Percentiles rank a stretch among this genome's conserved stretches.
Evolutionary conservation across 2,329 filamentous ascomycete species (phyloP).

Genomic region (Sporothrix pseudoabietina): DNA sequence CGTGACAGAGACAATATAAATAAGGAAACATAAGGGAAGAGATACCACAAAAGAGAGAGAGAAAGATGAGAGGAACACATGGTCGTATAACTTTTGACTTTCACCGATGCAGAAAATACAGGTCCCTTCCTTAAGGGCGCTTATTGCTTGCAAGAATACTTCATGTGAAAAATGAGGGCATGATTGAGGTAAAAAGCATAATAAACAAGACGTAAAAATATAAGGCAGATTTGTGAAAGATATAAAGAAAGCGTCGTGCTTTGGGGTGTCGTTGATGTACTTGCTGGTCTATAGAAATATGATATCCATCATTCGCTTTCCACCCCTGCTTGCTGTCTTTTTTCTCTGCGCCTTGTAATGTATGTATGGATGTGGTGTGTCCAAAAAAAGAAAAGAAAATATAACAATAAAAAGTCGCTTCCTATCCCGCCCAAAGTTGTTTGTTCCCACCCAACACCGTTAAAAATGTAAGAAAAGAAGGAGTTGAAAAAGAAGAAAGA

Average conservation of each 20-base stretch:
- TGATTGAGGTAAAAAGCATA: neutral
- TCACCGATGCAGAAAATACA: constrained; percentile 27
- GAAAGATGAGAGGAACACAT: neutral
- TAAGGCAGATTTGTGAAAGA: neutral
- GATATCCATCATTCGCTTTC: constrained; percentile 1
- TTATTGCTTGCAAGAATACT: neutral
- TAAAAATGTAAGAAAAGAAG: neutral
- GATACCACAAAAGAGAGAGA: neutral
- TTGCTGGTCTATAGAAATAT: neutral
- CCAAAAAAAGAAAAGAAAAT: neutral
- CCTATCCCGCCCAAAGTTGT: neutral
- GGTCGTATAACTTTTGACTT: constrained; percentile 20
- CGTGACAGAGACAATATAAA: neutral
- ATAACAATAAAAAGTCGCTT: neutral
- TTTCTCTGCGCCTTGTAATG: neutral
- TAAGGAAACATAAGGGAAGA: neutral
- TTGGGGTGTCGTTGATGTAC: neutral
- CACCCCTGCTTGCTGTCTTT: neutral
- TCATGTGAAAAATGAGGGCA: neutral
- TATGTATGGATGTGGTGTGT: neutral
- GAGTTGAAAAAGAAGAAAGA: neutral
- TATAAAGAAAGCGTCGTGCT: neutral
- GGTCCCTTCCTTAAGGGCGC: neutral
- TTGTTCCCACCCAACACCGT: constrained; percentile 2
- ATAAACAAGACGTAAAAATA: neutral